A percentile compares a stretch with the other conserved stretches of the same genome.
Conservation (phyloP, 2,329 filamentous ascomycete species). For the Septoria linicola region DNA sequence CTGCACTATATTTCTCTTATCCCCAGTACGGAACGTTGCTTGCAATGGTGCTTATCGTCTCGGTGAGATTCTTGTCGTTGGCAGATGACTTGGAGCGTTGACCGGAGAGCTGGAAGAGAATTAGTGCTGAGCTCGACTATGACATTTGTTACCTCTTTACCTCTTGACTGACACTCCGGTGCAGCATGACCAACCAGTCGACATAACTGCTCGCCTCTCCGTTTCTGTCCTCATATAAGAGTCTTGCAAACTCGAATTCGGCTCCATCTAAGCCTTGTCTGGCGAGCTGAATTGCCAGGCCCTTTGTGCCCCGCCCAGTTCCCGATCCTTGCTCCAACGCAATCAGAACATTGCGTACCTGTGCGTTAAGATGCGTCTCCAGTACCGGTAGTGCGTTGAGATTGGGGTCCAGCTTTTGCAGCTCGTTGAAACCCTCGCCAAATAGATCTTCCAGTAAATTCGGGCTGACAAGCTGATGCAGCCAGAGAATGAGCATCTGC, state of each 20-base stretch:
- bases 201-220: constrained; percentile 98
- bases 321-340: constrained; percentile 71
- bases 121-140: too few relatives aligned
- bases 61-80: constrained; percentile 29
- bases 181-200: constrained; percentile 95
- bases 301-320: constrained; percentile 55
- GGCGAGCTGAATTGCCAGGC: constrained; percentile 83
- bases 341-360: constrained; percentile 89
- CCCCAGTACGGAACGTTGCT: constrained; percentile 31
- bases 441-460: constrained; percentile 90
- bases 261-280: constrained; percentile 90
- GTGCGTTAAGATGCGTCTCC: constrained; percentile 88
- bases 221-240: constrained; percentile 91
- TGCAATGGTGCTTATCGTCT: constrained; percentile 36
- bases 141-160: constrained; percentile 34
- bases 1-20: background rate
- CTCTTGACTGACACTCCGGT: constrained; percentile 89
- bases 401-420: constrained; percentile 79
- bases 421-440: constrained; percentile 67
- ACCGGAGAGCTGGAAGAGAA: constrained; percentile 30
- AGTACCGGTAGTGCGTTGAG: constrained; percentile 76
- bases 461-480: constrained; percentile 87
- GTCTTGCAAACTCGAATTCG: constrained; percentile 91
- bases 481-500: constrained; percentile 86
- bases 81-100: constrained; percentile 31